phyloP scores from a whole-genome alignment of 495 filamentous ascomycete species.

The Geoglossum glabrum region DNA sequence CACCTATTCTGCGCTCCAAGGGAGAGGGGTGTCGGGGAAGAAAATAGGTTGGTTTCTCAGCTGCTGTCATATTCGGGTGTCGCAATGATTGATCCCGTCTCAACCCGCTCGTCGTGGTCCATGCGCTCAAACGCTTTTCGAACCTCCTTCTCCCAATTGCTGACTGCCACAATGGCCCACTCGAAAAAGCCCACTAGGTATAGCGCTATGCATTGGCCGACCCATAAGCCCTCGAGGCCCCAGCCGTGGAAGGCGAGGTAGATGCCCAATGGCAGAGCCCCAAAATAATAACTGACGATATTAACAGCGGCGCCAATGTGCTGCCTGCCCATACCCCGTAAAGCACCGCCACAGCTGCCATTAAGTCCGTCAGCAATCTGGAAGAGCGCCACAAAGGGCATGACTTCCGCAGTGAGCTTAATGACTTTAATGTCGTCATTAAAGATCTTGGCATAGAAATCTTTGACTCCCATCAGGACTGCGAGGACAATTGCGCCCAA shows the following conservation, averaged over 20 bases:
- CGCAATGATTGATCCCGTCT: constrained; percentile 14
- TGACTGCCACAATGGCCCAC: constrained; percentile 62
- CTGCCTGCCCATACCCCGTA: constrained; percentile 74
- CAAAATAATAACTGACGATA: constrained; percentile 71
- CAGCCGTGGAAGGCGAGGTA: constrained; percentile 79
- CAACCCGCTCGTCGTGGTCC: constrained; percentile 34
- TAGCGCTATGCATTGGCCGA: constrained; percentile 76
- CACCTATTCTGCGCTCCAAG: too few relatives aligned
- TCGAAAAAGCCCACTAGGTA: constrained; percentile 65
- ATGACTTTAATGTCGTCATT: constrained; percentile 62
- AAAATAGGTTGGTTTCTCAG: too few relatives aligned
- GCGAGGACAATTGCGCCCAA: constrained; percentile 50
- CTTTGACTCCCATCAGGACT: constrained; percentile 49
- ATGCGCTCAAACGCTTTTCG: constrained; percentile 55
- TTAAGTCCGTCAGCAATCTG: constrained; percentile 85
- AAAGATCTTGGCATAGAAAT: constrained; percentile 68
- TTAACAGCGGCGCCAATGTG: constrained; percentile 83
- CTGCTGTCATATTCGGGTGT: background rate
- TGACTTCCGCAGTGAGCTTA: constrained; percentile 55
- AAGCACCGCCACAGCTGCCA: constrained; percentile 61
- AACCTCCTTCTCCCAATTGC: constrained; percentile 64
- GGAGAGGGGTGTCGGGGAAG: too few relatives aligned
- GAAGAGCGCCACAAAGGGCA: constrained; percentile 83
- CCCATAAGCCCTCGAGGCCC: constrained; percentile 69
- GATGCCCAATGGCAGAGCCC: constrained; percentile 65